Conservation (phyloP, 139 green algal genomes). For the Nannochloris sp. region DNA sequence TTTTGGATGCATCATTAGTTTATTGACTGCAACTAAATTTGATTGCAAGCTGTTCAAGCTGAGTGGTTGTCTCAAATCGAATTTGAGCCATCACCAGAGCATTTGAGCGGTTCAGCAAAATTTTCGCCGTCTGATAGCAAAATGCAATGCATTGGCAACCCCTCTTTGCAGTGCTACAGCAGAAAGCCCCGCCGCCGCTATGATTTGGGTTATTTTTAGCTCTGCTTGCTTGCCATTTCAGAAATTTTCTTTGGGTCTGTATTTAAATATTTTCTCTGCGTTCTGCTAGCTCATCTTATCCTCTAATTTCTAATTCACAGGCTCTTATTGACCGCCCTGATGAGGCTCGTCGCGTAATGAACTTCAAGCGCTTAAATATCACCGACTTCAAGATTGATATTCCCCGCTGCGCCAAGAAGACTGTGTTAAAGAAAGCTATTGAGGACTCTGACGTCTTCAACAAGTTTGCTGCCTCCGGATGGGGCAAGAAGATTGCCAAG, state of each 20-base stretch:
- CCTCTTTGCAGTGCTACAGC: no score
- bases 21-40: no score
- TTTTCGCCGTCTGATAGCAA: no score
- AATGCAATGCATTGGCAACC: no score
- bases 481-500: conserved; percentile 45
- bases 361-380: conserved; percentile 91
- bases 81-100: no score
- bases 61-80: no score
- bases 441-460: conserved; percentile 64
- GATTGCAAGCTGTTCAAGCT: no score
- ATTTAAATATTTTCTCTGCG: background rate
- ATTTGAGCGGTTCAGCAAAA: no score
- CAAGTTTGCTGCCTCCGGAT: conserved; percentile 80
- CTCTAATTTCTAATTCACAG: conserved; percentile 54
- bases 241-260: background rate
- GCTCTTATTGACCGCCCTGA: conserved; percentile 87
- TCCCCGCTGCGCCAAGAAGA: conserved; percentile 79
- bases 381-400: conserved; percentile 94
- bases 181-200: no score
- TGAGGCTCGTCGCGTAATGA: conserved; percentile 54
- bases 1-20: no score
- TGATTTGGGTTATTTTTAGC: no score
- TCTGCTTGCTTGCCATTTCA: no score
- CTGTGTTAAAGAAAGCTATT: conserved; percentile 68
- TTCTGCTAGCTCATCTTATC: background rate